Percentiles rank a stretch among this genome's conserved stretches.
Conservation (phyloP, 2,329 filamentous ascomycete species). For the Aureobasidium sp. region DNA sequence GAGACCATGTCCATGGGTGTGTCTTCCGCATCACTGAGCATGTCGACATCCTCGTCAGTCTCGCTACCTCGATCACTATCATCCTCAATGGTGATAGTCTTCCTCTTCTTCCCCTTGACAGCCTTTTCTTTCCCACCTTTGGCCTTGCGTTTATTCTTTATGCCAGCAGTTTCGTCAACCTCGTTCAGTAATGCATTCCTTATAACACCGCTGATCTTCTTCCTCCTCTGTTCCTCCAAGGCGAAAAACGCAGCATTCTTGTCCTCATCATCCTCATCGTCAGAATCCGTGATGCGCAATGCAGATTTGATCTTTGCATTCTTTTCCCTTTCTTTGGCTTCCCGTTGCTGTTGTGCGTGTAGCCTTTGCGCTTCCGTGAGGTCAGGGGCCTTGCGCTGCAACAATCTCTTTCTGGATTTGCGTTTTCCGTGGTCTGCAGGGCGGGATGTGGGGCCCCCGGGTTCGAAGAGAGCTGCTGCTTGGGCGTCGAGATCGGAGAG, state of each 20-base stretch:
- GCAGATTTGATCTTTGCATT: conserved; percentile 73
- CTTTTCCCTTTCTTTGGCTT: conserved; percentile 66
- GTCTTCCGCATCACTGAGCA: conserved; percentile 20
- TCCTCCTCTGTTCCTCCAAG: conserved; percentile 58
- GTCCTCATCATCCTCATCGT: conserved; percentile 81
- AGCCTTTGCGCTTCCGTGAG: conserved; percentile 52
- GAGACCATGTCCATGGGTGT: conserved; percentile 22
- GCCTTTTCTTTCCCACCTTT: conserved; percentile 8
- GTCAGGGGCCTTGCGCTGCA: conserved; percentile 38
- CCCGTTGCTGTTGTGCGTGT: conserved; percentile 52
- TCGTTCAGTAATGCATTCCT: conserved; percentile 39
- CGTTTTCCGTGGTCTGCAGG: conserved; percentile 36
- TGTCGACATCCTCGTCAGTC: not conserved
- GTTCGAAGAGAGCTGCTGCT: conserved; percentile 51
- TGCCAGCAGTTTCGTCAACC: conserved; percentile 24
- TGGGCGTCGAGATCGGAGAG: conserved; percentile 30
- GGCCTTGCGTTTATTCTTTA: conserved; percentile 19
- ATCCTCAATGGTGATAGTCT: conserved; percentile 14
- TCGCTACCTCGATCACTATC: not conserved
- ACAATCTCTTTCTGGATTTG: conserved; percentile 52
- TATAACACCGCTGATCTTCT: conserved; percentile 44
- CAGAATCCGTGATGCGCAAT: conserved; percentile 69
- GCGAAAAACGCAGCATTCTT: conserved; percentile 67
- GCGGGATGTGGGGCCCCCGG: conserved; percentile 52
- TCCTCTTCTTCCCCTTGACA: conserved; percentile 18